Evolutionary conservation across 768 basidiomycete species (phyloP).

Genomic region (Leccinum olivaceopallidum): DNA sequence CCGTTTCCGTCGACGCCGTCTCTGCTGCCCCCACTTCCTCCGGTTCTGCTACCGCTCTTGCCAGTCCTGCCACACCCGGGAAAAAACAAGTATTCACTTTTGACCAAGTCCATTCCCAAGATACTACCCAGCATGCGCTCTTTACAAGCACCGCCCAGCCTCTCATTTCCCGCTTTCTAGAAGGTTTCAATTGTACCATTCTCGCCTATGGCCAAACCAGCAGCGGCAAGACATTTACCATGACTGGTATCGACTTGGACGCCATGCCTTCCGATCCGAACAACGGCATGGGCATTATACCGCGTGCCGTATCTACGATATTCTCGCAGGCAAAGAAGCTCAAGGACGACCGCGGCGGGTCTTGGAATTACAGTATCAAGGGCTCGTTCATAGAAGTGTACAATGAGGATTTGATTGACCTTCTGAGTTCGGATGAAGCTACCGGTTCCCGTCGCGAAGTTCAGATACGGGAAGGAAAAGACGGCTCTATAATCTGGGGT

Average conservation of each 20-base stretch:
- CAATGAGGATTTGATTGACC: slow-evolving; percentile 98
- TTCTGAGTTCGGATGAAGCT: slow-evolving; percentile 74
- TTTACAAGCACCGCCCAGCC: slow-evolving; percentile 85
- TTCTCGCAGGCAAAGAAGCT: slow-evolving; percentile 77
- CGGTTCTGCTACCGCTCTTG: slow-evolving; percentile 49
- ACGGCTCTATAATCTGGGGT: slow-evolving; percentile 96
- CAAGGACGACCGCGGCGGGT: slow-evolving; percentile 69
- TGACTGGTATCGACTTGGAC: slow-evolving; percentile 94
- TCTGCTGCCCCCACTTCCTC: slow-evolving; percentile 50
- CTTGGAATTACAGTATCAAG: slow-evolving; percentile 81
- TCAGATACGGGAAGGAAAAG: slow-evolving; percentile 95
- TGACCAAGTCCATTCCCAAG: slow-evolving; percentile 91
- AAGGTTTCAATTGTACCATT: slow-evolving; percentile 93
- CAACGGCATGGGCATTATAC: slow-evolving; percentile 93
- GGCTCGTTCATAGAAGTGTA: slow-evolving; percentile 97
- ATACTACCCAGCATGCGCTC: slow-evolving; percentile 80
- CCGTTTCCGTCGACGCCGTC: slow-evolving; percentile 81
- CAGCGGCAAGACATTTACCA: slow-evolving; percentile 64
- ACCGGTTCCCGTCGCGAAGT: slow-evolving; percentile 77
- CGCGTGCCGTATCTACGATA: slow-evolving; percentile 87
- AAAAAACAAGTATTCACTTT: slow-evolving; percentile 91
- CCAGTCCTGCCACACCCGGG: slow-evolving; percentile 47
- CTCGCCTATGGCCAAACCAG: slow-evolving; percentile 37
- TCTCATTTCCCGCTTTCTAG: slow-evolving; percentile 82
- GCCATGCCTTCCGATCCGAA: slow-evolving; percentile 79